These are phyloP conservation scores for Debaryomyces tyrocola DNA, from an alignment of 805 yeast species.

Conservation along the genomic window DNA sequence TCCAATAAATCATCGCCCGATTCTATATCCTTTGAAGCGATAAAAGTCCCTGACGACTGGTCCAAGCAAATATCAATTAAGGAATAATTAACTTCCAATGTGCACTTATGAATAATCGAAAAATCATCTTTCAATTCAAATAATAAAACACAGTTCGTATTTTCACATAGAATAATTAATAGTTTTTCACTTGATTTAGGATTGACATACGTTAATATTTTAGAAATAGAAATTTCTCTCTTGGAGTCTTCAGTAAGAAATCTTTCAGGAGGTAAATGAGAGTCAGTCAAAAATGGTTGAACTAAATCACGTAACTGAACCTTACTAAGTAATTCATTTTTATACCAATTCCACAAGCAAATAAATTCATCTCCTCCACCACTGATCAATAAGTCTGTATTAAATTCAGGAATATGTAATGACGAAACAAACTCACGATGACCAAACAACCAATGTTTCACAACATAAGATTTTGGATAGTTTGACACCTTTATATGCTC, in stretches of 20 bases:
- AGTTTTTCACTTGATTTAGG: constrained; percentile 19
- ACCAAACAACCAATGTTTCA: constrained; percentile 83
- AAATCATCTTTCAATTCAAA: constrained; percentile 27
- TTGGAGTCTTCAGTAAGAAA: constrained; percentile 53
- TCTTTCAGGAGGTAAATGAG: constrained; percentile 64
- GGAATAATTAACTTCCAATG: constrained; percentile 22
- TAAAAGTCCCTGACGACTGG: constrained; percentile 13
- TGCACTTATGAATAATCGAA: constrained; percentile 27
- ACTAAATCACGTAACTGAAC: constrained; percentile 47
- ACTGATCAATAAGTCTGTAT: constrained; percentile 56
- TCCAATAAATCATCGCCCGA: constrained; percentile 24
- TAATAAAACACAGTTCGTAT: constrained; percentile 46
- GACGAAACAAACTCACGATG: constrained; percentile 81
- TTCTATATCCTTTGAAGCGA: constrained; percentile 35
- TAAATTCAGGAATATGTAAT: constrained; percentile 55
- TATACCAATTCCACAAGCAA: constrained; percentile 76
- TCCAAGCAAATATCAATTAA: constrained; percentile 30
- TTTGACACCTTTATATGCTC: constrained; percentile 88
- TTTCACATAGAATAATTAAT: constrained; percentile 50
- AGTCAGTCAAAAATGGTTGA: constrained; percentile 46
- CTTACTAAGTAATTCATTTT: constrained; percentile 44
- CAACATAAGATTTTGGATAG: constrained; percentile 74
- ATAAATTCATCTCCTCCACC: constrained; percentile 90
- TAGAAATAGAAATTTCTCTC: constrained; percentile 54
- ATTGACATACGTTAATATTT: constrained; percentile 33